These are phyloP conservation scores for Oryza officinalis DNA, from an alignment of 176 grass and related monocot species.

Conservation along the genomic window DNA sequence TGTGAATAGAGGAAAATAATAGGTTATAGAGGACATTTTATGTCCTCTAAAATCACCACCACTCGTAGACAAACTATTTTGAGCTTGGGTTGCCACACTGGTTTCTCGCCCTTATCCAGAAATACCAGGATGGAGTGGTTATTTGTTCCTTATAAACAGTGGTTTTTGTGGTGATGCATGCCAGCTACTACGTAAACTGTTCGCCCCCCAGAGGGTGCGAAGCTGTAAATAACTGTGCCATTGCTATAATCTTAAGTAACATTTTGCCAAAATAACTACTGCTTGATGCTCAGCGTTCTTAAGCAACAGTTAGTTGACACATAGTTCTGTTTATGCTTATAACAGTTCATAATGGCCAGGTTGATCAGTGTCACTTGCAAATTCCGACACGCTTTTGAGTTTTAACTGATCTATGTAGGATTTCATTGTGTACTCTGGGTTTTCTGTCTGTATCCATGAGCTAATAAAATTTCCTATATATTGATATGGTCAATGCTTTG, in stretches of 20 bases:
- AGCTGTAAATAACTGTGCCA: background rate
- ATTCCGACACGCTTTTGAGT: background rate
- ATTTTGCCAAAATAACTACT: background rate
- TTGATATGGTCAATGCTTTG: background rate
- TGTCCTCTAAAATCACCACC: background rate
- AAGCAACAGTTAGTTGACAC: background rate
- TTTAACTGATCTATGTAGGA: background rate
- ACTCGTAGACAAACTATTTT: background rate
- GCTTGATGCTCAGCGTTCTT: background rate
- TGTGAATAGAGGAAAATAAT: background rate
- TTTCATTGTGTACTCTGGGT: background rate
- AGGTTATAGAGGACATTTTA: background rate
- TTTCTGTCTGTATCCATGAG: background rate
- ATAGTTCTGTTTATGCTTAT: background rate
- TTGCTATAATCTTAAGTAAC: background rate
- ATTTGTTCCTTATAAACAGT: background rate
- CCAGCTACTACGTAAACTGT: background rate
- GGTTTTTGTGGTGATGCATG: background rate
- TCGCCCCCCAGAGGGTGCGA: background rate
- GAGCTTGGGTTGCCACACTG: background rate
- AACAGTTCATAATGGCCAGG: background rate
- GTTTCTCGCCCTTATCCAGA: background rate
- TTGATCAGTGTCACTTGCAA: slow-evolving; percentile 4
- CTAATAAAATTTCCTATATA: background rate
- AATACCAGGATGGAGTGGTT: background rate